Conservation (phyloP, 352 stramenopile genomes). For the Pelagophyceae sp. region DNA sequence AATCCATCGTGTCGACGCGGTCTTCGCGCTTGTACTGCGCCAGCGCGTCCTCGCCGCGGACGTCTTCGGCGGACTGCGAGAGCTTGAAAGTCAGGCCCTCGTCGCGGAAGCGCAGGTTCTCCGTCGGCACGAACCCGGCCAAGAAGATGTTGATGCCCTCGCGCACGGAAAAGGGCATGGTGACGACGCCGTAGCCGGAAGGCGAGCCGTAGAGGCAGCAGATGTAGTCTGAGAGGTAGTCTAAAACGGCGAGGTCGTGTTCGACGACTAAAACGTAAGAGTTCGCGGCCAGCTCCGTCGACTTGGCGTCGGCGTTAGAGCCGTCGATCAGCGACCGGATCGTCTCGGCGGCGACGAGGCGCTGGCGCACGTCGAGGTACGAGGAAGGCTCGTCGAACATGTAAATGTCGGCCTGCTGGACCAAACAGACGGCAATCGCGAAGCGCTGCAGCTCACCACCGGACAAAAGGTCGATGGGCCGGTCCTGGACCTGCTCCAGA, state of each 20-base stretch:
- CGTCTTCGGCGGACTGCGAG: conserved; percentile 73
- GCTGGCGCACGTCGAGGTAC: conserved; percentile 98
- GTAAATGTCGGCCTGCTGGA: conserved; percentile 95
- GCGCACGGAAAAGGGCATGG: conserved; percentile 97
- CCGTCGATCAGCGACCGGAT: conserved; percentile 91
- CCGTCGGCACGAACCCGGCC: conserved; percentile 94
- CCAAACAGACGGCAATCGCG: conserved; percentile 88
- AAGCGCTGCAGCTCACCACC: conserved; percentile 98
- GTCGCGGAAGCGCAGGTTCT: conserved; percentile 98
- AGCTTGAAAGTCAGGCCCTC: conserved; percentile 98
- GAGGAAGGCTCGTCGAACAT: conserved; percentile 99
- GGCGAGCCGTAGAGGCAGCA: conserved; percentile 96
- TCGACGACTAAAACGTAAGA: conserved; percentile 97
- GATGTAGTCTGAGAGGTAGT: conserved; percentile 99
- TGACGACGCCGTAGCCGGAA: conserved; percentile 97
- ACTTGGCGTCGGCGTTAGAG: conserved; percentile 38
- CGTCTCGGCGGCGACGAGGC: conserved; percentile 91
- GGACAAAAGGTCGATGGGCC: conserved; percentile 85
- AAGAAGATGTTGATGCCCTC: conserved; percentile 99
- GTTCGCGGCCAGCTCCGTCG: neutral
- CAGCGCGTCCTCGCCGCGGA: conserved; percentile 48
- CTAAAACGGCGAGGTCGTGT: conserved; percentile 98
- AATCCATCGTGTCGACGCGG: conserved; percentile 68
- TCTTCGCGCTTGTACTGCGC: too few species aligned
- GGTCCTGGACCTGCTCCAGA: conserved; percentile 90